These are phyloP conservation scores for Dactylonectria macrodidyma DNA, from an alignment of 2,329 filamentous ascomycete genomes.

Conservation along the genomic window DNA sequence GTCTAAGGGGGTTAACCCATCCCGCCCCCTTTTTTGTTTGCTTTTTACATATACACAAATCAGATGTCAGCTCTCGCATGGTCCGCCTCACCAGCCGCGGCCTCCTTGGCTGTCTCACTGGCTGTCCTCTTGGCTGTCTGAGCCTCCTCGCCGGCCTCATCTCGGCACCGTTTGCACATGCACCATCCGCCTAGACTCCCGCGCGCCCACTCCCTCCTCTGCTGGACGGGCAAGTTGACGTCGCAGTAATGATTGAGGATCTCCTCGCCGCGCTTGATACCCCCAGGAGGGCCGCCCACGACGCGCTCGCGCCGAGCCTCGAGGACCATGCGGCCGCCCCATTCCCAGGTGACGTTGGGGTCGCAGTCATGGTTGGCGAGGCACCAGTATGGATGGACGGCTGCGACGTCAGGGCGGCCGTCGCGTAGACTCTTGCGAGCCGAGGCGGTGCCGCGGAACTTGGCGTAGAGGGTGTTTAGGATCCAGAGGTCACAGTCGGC, in stretches of 20 bases:
- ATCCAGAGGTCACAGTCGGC: slow-evolving; percentile 82
- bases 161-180: slow-evolving; percentile 85
- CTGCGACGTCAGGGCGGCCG: slow-evolving; percentile 89
- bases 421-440: slow-evolving; percentile 83
- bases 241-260: slow-evolving; percentile 97
- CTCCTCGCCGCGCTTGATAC: slow-evolving; percentile 85
- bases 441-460: slow-evolving; percentile 93
- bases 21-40: background rate
- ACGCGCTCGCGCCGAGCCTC: slow-evolving; percentile 73
- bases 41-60: background rate
- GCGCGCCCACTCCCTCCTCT: slow-evolving; percentile 89
- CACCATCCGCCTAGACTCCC: slow-evolving; percentile 92
- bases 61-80: slow-evolving; percentile 25
- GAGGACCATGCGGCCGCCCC: slow-evolving; percentile 84
- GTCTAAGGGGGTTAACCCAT: background rate
- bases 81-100: slow-evolving; percentile 47
- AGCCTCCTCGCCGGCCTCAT: slow-evolving; percentile 80
- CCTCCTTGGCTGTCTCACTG: slow-evolving; percentile 78
- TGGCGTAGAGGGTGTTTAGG: slow-evolving; percentile 91
- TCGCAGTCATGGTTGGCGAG: slow-evolving; percentile 97
- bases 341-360: slow-evolving; percentile 95
- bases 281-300: slow-evolving; percentile 65
- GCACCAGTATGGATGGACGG: slow-evolving; percentile 96
- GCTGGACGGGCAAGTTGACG: slow-evolving; percentile 80
- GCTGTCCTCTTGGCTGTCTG: slow-evolving; percentile 36